Conservation (phyloP, 768 basidiomycete species). For the Kwoniella bestiolae region DNA sequence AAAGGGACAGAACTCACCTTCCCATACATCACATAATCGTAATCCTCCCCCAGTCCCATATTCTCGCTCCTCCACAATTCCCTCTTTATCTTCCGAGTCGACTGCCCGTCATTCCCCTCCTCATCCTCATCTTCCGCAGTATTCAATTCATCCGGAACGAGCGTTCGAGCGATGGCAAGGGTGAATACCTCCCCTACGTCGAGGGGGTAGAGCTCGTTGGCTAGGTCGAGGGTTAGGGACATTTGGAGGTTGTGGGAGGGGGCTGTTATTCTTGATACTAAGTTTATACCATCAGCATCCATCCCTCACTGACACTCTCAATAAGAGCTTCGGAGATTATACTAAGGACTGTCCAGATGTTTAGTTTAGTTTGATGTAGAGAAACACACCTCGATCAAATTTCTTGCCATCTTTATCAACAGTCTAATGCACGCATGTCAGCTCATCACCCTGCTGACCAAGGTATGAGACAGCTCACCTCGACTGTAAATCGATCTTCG, state of each 20-base stretch:
- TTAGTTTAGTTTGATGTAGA: no score
- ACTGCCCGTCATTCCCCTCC: slow-evolving; percentile 31
- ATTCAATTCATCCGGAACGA: slow-evolving; percentile 42
- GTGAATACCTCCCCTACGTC: slow-evolving; percentile 72
- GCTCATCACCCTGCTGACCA: neutral
- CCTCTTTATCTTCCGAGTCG: slow-evolving; percentile 41
- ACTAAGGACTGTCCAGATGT: no score
- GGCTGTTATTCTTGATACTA: slow-evolving; percentile 89
- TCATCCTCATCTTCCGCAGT: slow-evolving; percentile 27
- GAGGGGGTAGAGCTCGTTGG: slow-evolving; percentile 85
- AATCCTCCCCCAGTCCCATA: slow-evolving; percentile 87
- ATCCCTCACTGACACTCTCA: no score
- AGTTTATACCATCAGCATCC: neutral
- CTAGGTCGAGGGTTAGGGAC: slow-evolving; percentile 91
- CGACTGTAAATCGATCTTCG: slow-evolving; percentile 88
- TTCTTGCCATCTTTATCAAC: slow-evolving; percentile 80
- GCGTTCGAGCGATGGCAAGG: slow-evolving; percentile 70
- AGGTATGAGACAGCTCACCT: slow-evolving; percentile 63
- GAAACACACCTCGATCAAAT: slow-evolving; percentile 85
- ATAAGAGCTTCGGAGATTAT: no score
- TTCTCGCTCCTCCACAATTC: slow-evolving; percentile 70
- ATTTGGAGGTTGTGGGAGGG: slow-evolving; percentile 90
- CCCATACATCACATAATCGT: slow-evolving; percentile 99
- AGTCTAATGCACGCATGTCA: slow-evolving; percentile 18
- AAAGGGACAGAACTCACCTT: slow-evolving; percentile 66